phyloP scores from a whole-genome alignment of 179 eudicot species.

The Gypsophila paniculata region DNA sequence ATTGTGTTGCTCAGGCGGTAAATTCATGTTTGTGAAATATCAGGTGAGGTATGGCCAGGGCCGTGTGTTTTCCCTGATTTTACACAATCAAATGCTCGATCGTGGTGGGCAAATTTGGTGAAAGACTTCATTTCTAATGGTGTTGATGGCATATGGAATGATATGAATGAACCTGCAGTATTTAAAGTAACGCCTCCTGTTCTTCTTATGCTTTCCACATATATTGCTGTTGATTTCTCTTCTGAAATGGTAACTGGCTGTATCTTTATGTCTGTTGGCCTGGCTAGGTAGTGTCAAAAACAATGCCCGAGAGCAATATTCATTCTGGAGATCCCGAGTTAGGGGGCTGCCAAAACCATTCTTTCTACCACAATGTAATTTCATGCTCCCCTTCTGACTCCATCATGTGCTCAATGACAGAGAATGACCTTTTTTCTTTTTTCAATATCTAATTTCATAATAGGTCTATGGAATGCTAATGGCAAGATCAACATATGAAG shows the following conservation, averaged over 20 bases:
- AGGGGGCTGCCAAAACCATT: conserved; percentile 86
- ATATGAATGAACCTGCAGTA: conserved; percentile 97
- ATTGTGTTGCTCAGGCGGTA: not conserved
- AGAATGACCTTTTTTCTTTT: conserved; percentile 2
- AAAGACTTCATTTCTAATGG: conserved; percentile 72
- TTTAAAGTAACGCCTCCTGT: conserved; percentile 51
- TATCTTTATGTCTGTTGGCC: conserved; percentile 19
- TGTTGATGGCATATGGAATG: conserved; percentile 99
- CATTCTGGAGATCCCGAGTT: conserved; percentile 82
- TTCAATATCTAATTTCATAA: conserved; percentile 5
- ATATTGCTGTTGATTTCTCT: conserved; percentile 8
- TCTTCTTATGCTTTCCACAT: not conserved
- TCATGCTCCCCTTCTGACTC: not conserved
- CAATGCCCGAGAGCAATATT: conserved; percentile 93
- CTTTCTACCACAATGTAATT: conserved; percentile 87
- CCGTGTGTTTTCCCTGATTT: conserved; percentile 96
- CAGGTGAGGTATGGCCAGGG: conserved; percentile 99
- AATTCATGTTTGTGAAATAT: conserved; percentile 14
- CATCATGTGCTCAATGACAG: not conserved
- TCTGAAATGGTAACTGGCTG: not conserved
- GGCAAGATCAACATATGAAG: conserved; percentile 96
- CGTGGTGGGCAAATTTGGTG: conserved; percentile 91
- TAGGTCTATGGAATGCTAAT: conserved; percentile 95
- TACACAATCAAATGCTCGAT: conserved; percentile 78
- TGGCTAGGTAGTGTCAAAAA: conserved; percentile 75